Conservation (phyloP, 1,284 basidiomycete species). For the Waitea zeae region DNA sequence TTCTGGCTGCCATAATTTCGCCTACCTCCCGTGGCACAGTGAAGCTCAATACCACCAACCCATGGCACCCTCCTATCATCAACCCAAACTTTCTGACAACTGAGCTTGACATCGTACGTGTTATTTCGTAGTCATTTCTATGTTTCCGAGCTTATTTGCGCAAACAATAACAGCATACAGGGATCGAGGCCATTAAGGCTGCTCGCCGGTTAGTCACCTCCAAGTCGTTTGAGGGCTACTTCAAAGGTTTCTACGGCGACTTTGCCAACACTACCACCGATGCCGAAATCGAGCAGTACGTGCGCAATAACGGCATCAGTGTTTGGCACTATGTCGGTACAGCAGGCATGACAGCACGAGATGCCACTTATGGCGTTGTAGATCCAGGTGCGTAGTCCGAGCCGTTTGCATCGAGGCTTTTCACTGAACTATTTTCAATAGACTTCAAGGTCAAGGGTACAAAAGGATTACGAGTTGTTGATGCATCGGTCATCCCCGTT, state of each 20-base stretch:
- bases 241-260: conserved; percentile 5
- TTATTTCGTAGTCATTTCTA: too few species aligned
- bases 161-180: too few species aligned
- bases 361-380: conserved; percentile 9
- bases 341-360: conserved; percentile 9
- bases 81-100: conserved; percentile 15
- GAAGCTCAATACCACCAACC: conserved; percentile 9
- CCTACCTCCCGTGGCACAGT: conserved; percentile 7
- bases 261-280: conserved; percentile 8
- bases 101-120: too few species aligned
- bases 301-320: conserved; percentile 2
- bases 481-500: too few species aligned
- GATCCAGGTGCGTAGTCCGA: too few species aligned
- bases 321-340: conserved; percentile 11
- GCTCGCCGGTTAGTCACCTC: conserved; percentile 7
- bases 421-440: too few species aligned
- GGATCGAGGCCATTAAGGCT: conserved; percentile 7
- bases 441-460: too few species aligned
- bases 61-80: conserved; percentile 11
- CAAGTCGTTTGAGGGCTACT: conserved; percentile 8
- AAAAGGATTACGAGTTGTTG: too few species aligned
- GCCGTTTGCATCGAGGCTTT: too few species aligned
- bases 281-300: conserved; percentile 7
- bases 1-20: conserved; percentile 3
- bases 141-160: too few species aligned